Conservation (phyloP, 1,284 basidiomycete species). For the Sphaerobolus stellatus region DNA sequence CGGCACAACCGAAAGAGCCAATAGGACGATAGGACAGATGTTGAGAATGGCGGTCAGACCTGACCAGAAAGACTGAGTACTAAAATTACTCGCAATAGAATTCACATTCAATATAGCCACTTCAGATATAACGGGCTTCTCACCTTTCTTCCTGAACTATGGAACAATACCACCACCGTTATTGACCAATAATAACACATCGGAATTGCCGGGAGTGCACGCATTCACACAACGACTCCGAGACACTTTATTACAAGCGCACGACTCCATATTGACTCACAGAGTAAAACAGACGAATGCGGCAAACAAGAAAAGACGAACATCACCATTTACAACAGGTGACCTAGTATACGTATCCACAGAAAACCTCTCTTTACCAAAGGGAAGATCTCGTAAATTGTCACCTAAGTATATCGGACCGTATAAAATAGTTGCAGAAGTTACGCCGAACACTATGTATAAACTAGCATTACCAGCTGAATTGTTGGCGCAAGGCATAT, state of each 20-base stretch:
- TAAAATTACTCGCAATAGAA: conserved; percentile 36
- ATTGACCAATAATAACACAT: conserved; percentile 27
- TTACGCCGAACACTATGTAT: not conserved
- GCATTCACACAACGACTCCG: conserved; percentile 27
- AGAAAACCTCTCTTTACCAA: conserved; percentile 26
- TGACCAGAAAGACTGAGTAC: conserved; percentile 40
- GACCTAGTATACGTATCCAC: conserved; percentile 35
- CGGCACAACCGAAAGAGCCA: conserved; percentile 40
- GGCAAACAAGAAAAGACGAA: conserved; percentile 28
- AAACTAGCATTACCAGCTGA: conserved; percentile 15
- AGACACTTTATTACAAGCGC: conserved; percentile 28
- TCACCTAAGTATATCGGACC: conserved; percentile 30
- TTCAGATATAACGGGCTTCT: conserved; percentile 25
- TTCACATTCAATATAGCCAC: conserved; percentile 33
- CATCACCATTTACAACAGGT: conserved; percentile 20
- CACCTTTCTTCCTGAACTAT: conserved; percentile 33
- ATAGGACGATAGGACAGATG: conserved; percentile 40
- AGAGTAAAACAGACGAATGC: conserved; percentile 26
- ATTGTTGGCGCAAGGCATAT: conserved; percentile 16
- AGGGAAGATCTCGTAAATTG: conserved; percentile 23
- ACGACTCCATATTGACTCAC: conserved; percentile 32
- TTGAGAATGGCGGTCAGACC: conserved; percentile 31
- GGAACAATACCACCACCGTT: conserved; percentile 26
- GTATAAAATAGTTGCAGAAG: conserved; percentile 15
- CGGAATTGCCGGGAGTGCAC: conserved; percentile 26